These are phyloP conservation scores for Nothomitra cinnamomea DNA, from an alignment of 2,329 filamentous ascomycete genomes.

Conservation along the genomic window DNA sequence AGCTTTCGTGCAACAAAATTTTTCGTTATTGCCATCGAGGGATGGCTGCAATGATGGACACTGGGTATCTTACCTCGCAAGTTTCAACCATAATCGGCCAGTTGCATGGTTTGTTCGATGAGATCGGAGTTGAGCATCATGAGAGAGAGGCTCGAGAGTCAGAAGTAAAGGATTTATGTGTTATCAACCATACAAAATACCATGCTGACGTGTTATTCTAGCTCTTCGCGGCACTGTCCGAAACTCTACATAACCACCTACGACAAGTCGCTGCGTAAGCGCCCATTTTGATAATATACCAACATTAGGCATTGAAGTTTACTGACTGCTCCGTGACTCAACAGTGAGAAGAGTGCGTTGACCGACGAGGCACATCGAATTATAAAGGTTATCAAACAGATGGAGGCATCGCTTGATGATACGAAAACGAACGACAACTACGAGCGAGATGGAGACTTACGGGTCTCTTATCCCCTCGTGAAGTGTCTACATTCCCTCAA, in stretches of 20 bases:
- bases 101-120: conserved; percentile 87
- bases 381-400: conserved; percentile 75
- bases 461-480: conserved; percentile 68
- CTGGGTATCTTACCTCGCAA: conserved; percentile 84
- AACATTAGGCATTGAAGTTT: background rate
- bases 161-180: too few relatives aligned
- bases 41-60: conserved; percentile 46
- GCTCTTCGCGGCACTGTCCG: conserved; percentile 84
- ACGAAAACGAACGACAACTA: conserved; percentile 46
- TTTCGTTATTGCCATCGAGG: background rate
- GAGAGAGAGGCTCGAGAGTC: conserved; percentile 80
- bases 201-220: conserved; percentile 22
- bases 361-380: conserved; percentile 77
- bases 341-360: conserved; percentile 71
- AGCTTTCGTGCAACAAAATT: too few relatives aligned
- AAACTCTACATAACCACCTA: conserved; percentile 81
- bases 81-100: conserved; percentile 87
- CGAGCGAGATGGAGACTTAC: conserved; percentile 47
- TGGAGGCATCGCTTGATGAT: conserved; percentile 81
- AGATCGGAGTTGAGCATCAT: conserved; percentile 88
- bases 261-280: conserved; percentile 55
- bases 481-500: conserved; percentile 65
- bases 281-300: background rate
- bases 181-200: too few relatives aligned
- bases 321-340: conserved; percentile 1